phyloP scores from a whole-genome alignment of 2,329 filamentous ascomycete species.

The Epichloe gansuensis region DNA sequence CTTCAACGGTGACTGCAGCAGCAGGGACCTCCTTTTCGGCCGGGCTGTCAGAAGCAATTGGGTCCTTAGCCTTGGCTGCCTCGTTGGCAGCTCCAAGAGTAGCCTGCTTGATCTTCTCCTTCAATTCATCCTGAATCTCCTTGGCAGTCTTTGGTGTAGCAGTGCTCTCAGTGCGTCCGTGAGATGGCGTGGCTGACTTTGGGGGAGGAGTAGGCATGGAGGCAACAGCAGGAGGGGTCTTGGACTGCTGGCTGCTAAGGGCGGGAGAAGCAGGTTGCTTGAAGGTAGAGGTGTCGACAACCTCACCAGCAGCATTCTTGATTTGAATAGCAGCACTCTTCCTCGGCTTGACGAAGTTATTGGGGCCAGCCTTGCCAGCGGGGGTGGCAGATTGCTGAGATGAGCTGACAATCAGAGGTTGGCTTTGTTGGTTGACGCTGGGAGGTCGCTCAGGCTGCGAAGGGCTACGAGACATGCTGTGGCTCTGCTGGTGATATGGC shows the following conservation, averaged over 20 bases:
- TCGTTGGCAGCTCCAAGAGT: slow-evolving; percentile 23
- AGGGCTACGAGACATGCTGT: slow-evolving; percentile 67
- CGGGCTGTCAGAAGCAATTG: slow-evolving; percentile 18
- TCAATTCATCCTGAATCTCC: slow-evolving; percentile 73
- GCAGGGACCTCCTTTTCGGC: slow-evolving; percentile 9
- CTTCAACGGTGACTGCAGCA: not conserved
- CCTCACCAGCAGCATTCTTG: slow-evolving; percentile 70
- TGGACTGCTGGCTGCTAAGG: slow-evolving; percentile 40
- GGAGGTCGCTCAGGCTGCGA: slow-evolving; percentile 62
- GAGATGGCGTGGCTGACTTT: slow-evolving; percentile 55
- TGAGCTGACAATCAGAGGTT: slow-evolving; percentile 49
- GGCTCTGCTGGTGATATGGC: slow-evolving; percentile 40
- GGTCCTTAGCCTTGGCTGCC: slow-evolving; percentile 17
- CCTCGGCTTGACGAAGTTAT: slow-evolving; percentile 37
- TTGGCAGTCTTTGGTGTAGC: slow-evolving; percentile 57
- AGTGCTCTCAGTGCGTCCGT: slow-evolving; percentile 60
- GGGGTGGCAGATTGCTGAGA: slow-evolving; percentile 52
- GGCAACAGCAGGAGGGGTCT: slow-evolving; percentile 57
- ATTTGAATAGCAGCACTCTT: slow-evolving; percentile 72
- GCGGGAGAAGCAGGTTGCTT: slow-evolving; percentile 46
- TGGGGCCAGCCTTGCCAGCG: slow-evolving; percentile 33
- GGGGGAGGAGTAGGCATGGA: slow-evolving; percentile 75
- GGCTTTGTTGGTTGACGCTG: slow-evolving; percentile 48
- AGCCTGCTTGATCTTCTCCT: slow-evolving; percentile 61
- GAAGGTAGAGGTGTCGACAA: slow-evolving; percentile 53